These are phyloP conservation scores for Ogataea nakhonphanomensis DNA, from an alignment of 805 yeast genomes.

Conservation along the genomic window DNA sequence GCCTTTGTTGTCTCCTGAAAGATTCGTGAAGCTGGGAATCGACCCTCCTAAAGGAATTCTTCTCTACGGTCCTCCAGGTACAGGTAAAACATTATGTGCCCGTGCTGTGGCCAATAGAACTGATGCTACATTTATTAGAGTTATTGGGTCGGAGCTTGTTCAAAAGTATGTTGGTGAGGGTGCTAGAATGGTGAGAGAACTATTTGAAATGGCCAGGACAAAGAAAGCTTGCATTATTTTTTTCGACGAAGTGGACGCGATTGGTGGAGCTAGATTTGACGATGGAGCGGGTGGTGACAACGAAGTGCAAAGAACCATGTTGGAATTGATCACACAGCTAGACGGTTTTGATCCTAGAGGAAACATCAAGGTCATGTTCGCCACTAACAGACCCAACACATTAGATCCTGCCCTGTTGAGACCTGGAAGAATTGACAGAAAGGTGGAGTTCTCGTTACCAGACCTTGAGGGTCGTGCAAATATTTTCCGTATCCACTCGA, in stretches of 20 bases:
- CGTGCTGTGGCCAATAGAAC: constrained; percentile 99
- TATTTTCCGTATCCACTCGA: constrained; percentile 94
- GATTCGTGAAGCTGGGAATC: constrained; percentile 94
- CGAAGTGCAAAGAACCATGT: constrained; percentile 98
- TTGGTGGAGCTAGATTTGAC: constrained; percentile 99
- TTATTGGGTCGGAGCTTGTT: constrained; percentile 96
- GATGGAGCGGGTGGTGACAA: constrained; percentile 99
- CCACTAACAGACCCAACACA: constrained; percentile 97
- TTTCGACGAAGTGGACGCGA: constrained; percentile 98
- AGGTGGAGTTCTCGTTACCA: constrained; percentile 94
- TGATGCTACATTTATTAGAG: constrained; percentile 97
- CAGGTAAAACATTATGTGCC: constrained; percentile 97
- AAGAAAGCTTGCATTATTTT: constrained; percentile 97
- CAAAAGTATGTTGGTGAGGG: constrained; percentile 99
- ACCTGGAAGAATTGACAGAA: constrained; percentile 99
- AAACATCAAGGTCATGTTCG: constrained; percentile 98
- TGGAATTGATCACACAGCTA: constrained; percentile 94
- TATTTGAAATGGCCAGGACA: constrained; percentile 98
- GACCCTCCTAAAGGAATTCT: constrained; percentile 99
- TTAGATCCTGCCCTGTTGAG: constrained; percentile 95
- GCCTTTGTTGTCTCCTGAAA: constrained; percentile 90
- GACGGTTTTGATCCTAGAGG: constrained; percentile 99
- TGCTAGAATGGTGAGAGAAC: constrained; percentile 98
- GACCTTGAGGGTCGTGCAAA: constrained; percentile 98
- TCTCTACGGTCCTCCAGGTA: constrained; percentile 97